phyloP scores from a whole-genome alignment of 2,329 filamentous ascomycete species.

The Neonectria hederae region DNA sequence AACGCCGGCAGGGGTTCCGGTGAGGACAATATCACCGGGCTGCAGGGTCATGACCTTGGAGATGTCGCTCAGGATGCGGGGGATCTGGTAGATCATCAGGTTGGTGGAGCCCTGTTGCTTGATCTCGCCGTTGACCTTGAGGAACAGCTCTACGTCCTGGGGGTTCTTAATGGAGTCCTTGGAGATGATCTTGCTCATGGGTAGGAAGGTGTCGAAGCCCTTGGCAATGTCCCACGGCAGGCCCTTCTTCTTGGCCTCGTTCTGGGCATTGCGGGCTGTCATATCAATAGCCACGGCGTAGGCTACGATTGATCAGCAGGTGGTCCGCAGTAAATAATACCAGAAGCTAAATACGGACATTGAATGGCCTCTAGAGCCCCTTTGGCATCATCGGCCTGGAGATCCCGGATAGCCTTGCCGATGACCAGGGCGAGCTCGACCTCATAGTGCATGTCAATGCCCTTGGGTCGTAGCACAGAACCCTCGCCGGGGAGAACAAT shows the following conservation, averaged over 20 bases:
- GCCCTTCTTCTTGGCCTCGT: slow-evolving; percentile 94
- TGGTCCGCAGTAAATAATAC: background rate
- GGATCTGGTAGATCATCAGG: slow-evolving; percentile 93
- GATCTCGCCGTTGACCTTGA: slow-evolving; percentile 82
- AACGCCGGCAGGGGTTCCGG: slow-evolving; percentile 97
- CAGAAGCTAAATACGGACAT: slow-evolving; percentile 58
- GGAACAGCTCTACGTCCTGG: slow-evolving; percentile 85
- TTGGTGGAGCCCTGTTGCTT: slow-evolving; percentile 90
- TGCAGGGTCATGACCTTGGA: slow-evolving; percentile 94
- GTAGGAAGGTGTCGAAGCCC: slow-evolving; percentile 97
- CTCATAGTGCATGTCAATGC: slow-evolving; percentile 91
- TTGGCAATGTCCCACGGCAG: slow-evolving; percentile 97
- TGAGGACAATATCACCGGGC: slow-evolving; percentile 90
- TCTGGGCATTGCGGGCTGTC: slow-evolving; percentile 94
- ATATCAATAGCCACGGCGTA: slow-evolving; percentile 96
- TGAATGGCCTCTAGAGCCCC: slow-evolving; percentile 85
- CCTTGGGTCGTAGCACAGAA: slow-evolving; percentile 82
- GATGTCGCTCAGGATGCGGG: slow-evolving; percentile 87
- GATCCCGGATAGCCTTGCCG: slow-evolving; percentile 80
- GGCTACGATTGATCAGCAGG: slow-evolving; percentile 55
- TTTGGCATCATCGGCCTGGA: slow-evolving; percentile 77
- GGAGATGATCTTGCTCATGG: slow-evolving; percentile 81
- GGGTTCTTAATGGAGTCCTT: slow-evolving; percentile 86
- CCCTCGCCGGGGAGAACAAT: slow-evolving; percentile 83
- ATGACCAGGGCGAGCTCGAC: slow-evolving; percentile 93